These are phyloP conservation scores for Stephania japonica DNA, from an alignment of 164 flowering plant genomes.

Conservation along the genomic window DNA sequence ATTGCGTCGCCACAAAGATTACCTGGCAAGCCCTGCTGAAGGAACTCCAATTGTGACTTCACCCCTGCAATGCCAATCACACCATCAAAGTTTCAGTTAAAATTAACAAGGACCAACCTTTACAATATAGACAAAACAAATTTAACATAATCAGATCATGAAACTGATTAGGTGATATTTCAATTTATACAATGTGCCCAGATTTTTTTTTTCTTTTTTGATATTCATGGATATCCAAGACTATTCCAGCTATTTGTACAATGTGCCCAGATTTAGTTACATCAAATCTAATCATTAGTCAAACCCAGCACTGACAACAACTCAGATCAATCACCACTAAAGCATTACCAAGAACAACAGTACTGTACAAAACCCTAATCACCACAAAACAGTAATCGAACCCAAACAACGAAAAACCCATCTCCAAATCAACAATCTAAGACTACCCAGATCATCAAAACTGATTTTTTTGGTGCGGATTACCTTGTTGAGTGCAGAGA, in stretches of 20 bases:
- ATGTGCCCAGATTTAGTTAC: background rate
- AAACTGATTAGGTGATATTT: background rate
- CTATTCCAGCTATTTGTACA: no score
- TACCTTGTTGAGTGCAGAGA: conserved; percentile 94
- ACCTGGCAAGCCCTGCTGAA: conserved; percentile 93
- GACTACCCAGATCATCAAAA: conserved; percentile 4
- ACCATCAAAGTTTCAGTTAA: conserved; percentile 7
- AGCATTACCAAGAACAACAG: background rate
- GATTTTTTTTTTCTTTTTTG: no score
- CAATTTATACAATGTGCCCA: background rate
- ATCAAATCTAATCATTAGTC: conserved; percentile 4
- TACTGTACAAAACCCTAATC: conserved; percentile 8
- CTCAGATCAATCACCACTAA: conserved; percentile 6
- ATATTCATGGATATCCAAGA: no score
- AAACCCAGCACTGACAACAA: background rate
- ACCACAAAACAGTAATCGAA: background rate
- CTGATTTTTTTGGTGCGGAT: conserved; percentile 5
- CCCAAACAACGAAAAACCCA: conserved; percentile 7
- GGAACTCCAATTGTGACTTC: conserved; percentile 79
- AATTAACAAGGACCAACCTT: conserved; percentile 1
- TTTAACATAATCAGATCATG: background rate
- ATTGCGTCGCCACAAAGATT: conserved; percentile 4
- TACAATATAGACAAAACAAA: background rate
- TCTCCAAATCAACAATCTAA: conserved; percentile 10
- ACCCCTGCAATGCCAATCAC: conserved; percentile 40